Base-by-base conservation (phyloP, 2,329 filamentous ascomycete genomes). In the Calonectria honghensis region DNA sequence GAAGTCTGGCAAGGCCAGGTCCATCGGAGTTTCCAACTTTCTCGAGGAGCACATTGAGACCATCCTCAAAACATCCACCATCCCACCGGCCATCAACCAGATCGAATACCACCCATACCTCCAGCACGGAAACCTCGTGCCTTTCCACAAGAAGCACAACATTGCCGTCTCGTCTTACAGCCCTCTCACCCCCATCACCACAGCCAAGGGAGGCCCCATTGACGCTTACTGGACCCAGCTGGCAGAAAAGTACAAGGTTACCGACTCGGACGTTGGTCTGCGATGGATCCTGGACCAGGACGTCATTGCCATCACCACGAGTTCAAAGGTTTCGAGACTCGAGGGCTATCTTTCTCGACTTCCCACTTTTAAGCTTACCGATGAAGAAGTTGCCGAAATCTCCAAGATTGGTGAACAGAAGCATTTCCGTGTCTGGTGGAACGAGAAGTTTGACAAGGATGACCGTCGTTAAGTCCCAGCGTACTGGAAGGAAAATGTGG, bases 1-100 rank as follows among this genome's bases (percentile, higher is more conserved):
- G 82, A 90, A 90, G 52, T 90, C 90, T 1, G 93, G 93, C 75
- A 90, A 90, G 75, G 92, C 91, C 64, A 90, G 88, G 77, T 91
- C 93, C 70, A 95, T 97, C 78, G 95, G 95, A 66, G 92, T 97
- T 16, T 95, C 93, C 80, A 97, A 96, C 86, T 96, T 94, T 81
- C 80, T 90, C 32, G 85, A 88, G 78, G 81, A 85, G 54, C 86
- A 94, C 77, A 84, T 94, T 24, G 89, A 93, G 82, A 81, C 85
- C 4, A 81, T 93, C 54, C 85, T 93, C 2, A 83, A 89, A 82
- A 91, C 91, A 5, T 92, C 92, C 67, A 90, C 89, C 78, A 83
- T 94, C 82, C 87, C 4, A 11, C 95, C 95, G 0, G 92, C 91
- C 9, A 90, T 94, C 75, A 96, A 96, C 86, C 94, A 97, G 88